These are phyloP conservation scores for Meyerozyma carpophila DNA, from an alignment of 1,139 yeast genomes.

Conservation along the genomic window DNA sequence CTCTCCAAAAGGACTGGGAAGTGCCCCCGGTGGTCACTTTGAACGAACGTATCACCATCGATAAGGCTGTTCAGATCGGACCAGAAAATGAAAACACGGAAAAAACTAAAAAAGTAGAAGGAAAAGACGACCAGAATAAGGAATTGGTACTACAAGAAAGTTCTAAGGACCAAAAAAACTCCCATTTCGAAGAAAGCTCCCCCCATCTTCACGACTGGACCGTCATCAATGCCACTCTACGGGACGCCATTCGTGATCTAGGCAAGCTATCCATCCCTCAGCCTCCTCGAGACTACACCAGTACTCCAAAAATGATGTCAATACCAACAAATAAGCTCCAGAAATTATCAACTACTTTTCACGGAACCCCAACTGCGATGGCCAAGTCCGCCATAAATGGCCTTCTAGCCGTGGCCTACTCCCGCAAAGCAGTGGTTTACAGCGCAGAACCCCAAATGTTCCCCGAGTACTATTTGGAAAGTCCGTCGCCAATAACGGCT, in stretches of 20 bases:
- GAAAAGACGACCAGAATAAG: too few relatives aligned
- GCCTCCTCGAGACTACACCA: neutral
- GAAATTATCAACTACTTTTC: constrained; percentile 1
- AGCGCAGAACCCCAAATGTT: constrained; percentile 14
- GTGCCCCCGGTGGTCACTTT: neutral
- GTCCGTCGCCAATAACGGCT: constrained; percentile 37
- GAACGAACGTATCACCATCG: constrained; percentile 20
- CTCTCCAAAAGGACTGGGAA: neutral
- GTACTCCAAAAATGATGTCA: constrained; percentile 5
- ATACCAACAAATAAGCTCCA: constrained; percentile 8
- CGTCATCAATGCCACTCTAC: neutral
- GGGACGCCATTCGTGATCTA: neutral
- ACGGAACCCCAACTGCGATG: constrained; percentile 7
- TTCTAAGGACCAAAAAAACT: neutral
- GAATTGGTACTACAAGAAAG: too few relatives aligned
- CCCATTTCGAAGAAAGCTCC: neutral
- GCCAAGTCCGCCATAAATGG: neutral
- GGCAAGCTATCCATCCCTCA: neutral
- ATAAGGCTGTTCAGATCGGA: constrained; percentile 25
- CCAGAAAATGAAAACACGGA: constrained; percentile 2
- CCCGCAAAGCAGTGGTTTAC: constrained; percentile 24
- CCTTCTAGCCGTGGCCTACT: neutral
- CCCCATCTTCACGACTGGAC: neutral
- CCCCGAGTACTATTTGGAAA: constrained; percentile 47
- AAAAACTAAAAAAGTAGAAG: neutral